Evolutionary conservation across 805 yeast species (phyloP).

Genomic region (Vanderwaltozyma tropicalis): DNA sequence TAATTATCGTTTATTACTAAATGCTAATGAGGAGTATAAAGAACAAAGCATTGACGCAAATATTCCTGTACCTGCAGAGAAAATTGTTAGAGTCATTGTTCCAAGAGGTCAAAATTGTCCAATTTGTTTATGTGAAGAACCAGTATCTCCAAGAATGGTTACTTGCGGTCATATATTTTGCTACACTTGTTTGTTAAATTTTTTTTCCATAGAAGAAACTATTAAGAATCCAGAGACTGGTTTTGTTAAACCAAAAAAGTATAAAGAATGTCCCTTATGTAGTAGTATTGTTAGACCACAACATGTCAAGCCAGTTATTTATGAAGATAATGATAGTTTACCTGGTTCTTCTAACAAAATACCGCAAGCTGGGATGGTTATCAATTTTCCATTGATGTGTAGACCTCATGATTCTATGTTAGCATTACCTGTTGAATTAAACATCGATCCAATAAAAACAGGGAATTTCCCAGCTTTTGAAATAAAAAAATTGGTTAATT

Average conservation of each 20-base stretch:
- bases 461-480: conserved; percentile 49
- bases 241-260: conserved; percentile 33
- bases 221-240: conserved; percentile 26
- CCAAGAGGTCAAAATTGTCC: conserved; percentile 80
- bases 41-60: conserved; percentile 66
- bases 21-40: conserved; percentile 43
- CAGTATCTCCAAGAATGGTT: conserved; percentile 90
- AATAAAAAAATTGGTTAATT: conserved; percentile 34
- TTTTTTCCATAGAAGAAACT: conserved; percentile 42
- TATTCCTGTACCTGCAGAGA: conserved; percentile 48
- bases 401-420: conserved; percentile 35
- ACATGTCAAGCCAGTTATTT: conserved; percentile 57
- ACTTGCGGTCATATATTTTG: conserved; percentile 92
- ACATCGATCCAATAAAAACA: conserved; percentile 28
- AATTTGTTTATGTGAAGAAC: conserved; percentile 74
- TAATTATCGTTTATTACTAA: conserved; percentile 75
- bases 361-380: conserved; percentile 46
- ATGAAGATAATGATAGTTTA: conserved; percentile 41
- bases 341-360: conserved; percentile 7
- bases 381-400: conserved; percentile 56
- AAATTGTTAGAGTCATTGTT: conserved; percentile 62
- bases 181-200: conserved; percentile 64
- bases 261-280: conserved; percentile 77
- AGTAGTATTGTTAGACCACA: conserved; percentile 43
- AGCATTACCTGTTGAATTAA: conserved; percentile 41